Base-by-base conservation (phyloP, 2,329 filamentous ascomycete species). In the Botryotinia globosa region DNA sequence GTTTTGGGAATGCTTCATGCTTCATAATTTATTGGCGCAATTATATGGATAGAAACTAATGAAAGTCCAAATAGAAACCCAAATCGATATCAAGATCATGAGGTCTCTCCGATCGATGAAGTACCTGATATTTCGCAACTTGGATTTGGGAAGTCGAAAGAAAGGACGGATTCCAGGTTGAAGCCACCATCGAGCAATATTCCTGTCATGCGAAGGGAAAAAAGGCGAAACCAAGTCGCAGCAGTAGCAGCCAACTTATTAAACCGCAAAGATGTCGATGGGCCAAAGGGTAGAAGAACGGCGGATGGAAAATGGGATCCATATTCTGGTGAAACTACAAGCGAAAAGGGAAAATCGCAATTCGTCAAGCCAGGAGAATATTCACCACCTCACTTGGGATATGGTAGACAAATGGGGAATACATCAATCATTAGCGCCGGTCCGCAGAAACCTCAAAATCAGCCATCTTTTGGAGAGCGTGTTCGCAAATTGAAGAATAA, bases 291-390 rank as follows among this genome's bases (percentile, higher is more conserved):
- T 71, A 76, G 76, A 68, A 74, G 75, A 56, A 72, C 76, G 14
- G 80, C 81, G 68, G 84, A 86, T 74, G 85, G 85, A 34, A 83
- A 84, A 75, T 92, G 90, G 90, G 89, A 93, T 81, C 87, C 87
- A 65, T 88, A 87, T 79, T 90, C 90, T 4, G 90, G 89, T 14
- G 90, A 92, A 78, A 90, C 88, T 8, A 85, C 84, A n/a, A 86
- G 83, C 71, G 81, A 85, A 32, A 85, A 83, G 65, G 89, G 89
- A 22, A 87, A 85, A 73, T 83, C 86, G 39, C 86, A 85, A 56
- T 87, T 88, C 74, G 85, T 87, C 39, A 87, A 85, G 74, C 87
- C 90, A 29, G 85, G 86, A 45, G 83, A 85, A 73, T 86, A 82
- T 75, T 82, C 80, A 4, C 82, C 77, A 39, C 76, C 77, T 37